Evolutionary conservation across 345 rosid genomes (phyloP), one percentile per base, ranked within the genome.

Genomic region (Ceriops zippeliana): DNA sequence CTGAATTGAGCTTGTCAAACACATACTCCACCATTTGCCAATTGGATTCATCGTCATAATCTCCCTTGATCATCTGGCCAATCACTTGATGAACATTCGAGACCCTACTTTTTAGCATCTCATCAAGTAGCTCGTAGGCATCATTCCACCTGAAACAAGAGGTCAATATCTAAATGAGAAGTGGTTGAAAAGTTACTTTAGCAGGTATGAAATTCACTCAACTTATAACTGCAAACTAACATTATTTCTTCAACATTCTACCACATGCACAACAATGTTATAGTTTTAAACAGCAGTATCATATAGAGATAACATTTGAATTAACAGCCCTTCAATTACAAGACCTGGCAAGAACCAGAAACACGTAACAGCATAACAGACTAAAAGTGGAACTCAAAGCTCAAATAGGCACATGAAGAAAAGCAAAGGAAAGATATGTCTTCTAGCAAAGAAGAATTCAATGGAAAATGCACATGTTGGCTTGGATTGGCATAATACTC

Each of bases 1-100:
- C 99, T 65, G 96, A 84, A 61, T 82, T 86, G 63, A 93, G 87
- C 67, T 91, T 93, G 78, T 91, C 96, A 73, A 89, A 82, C 32
- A 91, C 86, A 82, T 87, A 89, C 83, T 89, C 96, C 62, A 91
- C 96, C 80, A 93, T 89, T 83, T 87, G 95, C 99, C 99, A 91
- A 73, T 89, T 88, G n/a, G 91, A 76, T 66, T 76, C 91, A 62
- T 88, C 91, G 62, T 93, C 99, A 70, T 76, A 91, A 80, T 89
- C 88, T 67, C 99, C 99, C 81, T 82, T 89, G 72, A 93, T 89
- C 96, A 91, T 91, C 84, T 91, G 89, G 65, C 93, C 97, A 35
- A 86, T 83, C 66, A 93, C 90, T 86, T 87, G 91, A 82, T 93
- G 99, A 53, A 88, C 83, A 83, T 86, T 85, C 59, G 99, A 91